Evolutionary conservation across 805 yeast genomes (phyloP).

Genomic region (Lipomyces oligophaga): DNA sequence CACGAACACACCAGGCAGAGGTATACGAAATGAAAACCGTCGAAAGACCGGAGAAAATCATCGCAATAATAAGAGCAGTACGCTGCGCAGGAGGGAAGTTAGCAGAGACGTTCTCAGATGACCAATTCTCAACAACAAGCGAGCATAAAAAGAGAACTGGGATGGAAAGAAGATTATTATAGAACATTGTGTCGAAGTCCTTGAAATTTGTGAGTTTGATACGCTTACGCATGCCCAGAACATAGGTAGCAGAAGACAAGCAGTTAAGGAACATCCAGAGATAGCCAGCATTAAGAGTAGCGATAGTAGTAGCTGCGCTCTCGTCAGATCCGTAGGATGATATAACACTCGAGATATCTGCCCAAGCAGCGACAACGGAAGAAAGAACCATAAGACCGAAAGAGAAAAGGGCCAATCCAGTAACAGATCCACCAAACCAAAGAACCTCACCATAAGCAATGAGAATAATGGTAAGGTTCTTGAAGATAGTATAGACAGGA

Average conservation of each 20-base stretch:
- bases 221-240: conserved; percentile 93
- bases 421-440: conserved; percentile 92
- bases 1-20: conserved; percentile 99
- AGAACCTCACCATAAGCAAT: conserved; percentile 98
- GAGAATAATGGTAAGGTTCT: conserved; percentile 91
- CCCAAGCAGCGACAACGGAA: conserved; percentile 92
- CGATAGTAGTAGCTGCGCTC: conserved; percentile 34
- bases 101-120: conserved; percentile 62
- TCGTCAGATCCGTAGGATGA: conserved; percentile 38
- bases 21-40: conserved; percentile 97
- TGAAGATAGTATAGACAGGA: conserved; percentile 97
- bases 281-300: conserved; percentile 65
- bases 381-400: conserved; percentile 91
- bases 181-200: conserved; percentile 69
- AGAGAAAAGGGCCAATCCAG: conserved; percentile 84
- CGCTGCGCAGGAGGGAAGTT: conserved; percentile 79
- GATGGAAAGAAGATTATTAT: conserved; percentile 89
- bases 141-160: conserved; percentile 81
- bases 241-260: conserved; percentile 89
- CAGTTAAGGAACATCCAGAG: conserved; percentile 97
- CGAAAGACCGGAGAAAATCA: conserved; percentile 89
- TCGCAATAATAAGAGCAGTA: conserved; percentile 65
- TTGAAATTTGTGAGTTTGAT: conserved; percentile 94
- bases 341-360: conserved; percentile 55
- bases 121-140: conserved; percentile 87